These are phyloP conservation scores for Cylindricascospora bacillispora DNA, from an alignment of 1,139 yeast genomes.

Conservation along the genomic window DNA sequence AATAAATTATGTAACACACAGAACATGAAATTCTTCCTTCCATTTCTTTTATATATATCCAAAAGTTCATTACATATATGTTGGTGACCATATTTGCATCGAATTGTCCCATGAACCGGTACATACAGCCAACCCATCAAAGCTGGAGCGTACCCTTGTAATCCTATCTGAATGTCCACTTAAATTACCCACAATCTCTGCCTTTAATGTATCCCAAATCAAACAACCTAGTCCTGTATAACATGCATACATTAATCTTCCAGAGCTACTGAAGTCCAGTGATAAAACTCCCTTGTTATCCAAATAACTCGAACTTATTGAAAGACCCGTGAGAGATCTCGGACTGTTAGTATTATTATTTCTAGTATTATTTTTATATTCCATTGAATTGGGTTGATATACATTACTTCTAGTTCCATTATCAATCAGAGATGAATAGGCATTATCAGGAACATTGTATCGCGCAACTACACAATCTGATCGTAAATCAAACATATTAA, in stretches of 20 bases:
- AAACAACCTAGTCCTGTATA: conserved; percentile 67
- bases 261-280: conserved; percentile 62
- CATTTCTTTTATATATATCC: too few species aligned
- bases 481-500: conserved; percentile 65
- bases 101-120: conserved; percentile 66
- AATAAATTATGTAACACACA: too few species aligned
- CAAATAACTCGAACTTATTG: conserved; percentile 23
- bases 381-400: conserved; percentile 9
- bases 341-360: conserved; percentile 6
- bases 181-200: conserved; percentile 48
- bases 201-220: conserved; percentile 67
- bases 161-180: conserved; percentile 51
- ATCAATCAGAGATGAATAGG: neutral
- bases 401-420: conserved; percentile 2
- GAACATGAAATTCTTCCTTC: too few species aligned
- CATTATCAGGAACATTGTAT: conserved; percentile 33
- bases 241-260: conserved; percentile 62
- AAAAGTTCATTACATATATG: conserved; percentile 21
- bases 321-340: conserved; percentile 9
- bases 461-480: conserved; percentile 57
- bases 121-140: conserved; percentile 62
- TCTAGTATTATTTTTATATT: conserved; percentile 5
- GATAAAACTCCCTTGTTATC: conserved; percentile 58
- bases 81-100: conserved; percentile 49
- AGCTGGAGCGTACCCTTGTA: conserved; percentile 52